Evolutionary conservation across 208 protist species (phyloP).

Genomic region (Leishmania arabica): DNA sequence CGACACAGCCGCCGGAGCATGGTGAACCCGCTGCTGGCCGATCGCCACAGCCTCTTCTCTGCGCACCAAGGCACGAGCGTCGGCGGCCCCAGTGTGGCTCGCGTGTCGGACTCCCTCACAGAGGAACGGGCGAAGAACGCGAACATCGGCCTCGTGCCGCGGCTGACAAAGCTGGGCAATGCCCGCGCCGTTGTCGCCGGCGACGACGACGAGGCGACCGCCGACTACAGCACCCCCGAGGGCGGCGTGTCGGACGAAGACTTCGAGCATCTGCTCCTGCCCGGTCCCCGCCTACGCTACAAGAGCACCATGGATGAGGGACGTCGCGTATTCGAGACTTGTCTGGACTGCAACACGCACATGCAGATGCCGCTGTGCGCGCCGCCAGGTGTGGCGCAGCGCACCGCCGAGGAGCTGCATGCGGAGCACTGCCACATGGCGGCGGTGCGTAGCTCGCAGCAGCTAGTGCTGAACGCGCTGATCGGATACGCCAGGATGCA

Average conservation of each 20-base stretch:
- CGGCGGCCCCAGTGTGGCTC: conserved; percentile 11
- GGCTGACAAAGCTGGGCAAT: conserved; percentile 31
- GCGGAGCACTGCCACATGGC: conserved; percentile 90
- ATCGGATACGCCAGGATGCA: conserved; percentile 81
- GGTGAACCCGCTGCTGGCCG: conserved; percentile 41
- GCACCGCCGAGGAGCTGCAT: conserved; percentile 79
- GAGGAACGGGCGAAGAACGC: conserved; percentile 34
- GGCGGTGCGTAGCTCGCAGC: conserved; percentile 77
- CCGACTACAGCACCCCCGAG: conserved; percentile 6
- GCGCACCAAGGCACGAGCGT: conserved; percentile 11
- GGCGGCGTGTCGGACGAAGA: conserved; percentile 23
- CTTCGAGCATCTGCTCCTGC: conserved; percentile 75
- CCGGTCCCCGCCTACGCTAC: conserved; percentile 77
- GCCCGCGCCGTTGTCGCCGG: conserved; percentile 14
- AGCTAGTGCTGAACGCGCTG: conserved; percentile 83
- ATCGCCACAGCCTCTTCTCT: conserved; percentile 39
- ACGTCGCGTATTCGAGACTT: conserved; percentile 77
- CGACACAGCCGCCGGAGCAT: conserved; percentile 25
- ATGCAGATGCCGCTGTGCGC: conserved; percentile 85
- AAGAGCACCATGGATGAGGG: conserved; percentile 56
- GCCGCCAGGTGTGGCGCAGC: conserved; percentile 63
- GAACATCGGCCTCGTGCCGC: conserved; percentile 33
- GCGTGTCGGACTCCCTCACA: conserved; percentile 32
- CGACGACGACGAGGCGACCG: conserved; percentile 3
- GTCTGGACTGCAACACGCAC: conserved; percentile 86